phyloP scores from a whole-genome alignment of 2,329 filamentous ascomycete genomes.

The Ilyonectria robusta region DNA sequence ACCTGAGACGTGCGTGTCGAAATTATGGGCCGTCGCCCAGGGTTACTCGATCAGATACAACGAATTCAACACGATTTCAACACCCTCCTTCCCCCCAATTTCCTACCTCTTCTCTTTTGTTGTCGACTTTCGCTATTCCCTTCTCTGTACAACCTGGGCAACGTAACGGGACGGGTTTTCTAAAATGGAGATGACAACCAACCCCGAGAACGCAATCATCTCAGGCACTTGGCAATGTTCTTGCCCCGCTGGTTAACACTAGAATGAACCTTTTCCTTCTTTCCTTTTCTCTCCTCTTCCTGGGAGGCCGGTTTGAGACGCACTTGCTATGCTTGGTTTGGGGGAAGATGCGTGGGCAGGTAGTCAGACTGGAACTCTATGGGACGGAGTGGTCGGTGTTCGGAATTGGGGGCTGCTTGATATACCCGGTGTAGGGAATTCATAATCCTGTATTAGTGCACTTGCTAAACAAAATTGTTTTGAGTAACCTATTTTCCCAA shows the following conservation, averaged over 20 bases:
- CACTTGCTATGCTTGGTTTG: slow-evolving; percentile 26
- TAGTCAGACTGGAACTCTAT: slow-evolving; percentile 40
- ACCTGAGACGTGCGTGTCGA: not conserved
- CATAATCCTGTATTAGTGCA: slow-evolving; percentile 35
- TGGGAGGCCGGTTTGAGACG: slow-evolving; percentile 27
- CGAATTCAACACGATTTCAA: not conserved
- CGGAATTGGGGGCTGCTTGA: slow-evolving; percentile 41
- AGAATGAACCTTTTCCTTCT: slow-evolving; percentile 38
- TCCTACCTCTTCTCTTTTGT: slow-evolving; percentile 17
- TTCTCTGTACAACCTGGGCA: slow-evolving; percentile 34
- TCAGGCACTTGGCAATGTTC: slow-evolving; percentile 26
- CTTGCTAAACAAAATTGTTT: slow-evolving; percentile 28
- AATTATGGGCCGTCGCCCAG: not conserved
- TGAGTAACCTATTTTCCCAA: not conserved
- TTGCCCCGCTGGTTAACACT: slow-evolving; percentile 24
- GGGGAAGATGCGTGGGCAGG: slow-evolving; percentile 30
- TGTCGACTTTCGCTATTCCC: slow-evolving; percentile 7
- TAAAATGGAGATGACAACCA: slow-evolving; percentile 18
- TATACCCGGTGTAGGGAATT: slow-evolving; percentile 47
- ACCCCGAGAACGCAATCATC: slow-evolving; percentile 27
- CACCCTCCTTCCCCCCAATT: slow-evolving; percentile 10
- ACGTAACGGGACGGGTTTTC: slow-evolving; percentile 26
- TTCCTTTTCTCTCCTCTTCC: slow-evolving; percentile 24
- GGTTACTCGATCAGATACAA: not conserved
- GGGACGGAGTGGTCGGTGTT: slow-evolving; percentile 46